A percentile compares a stretch with the other conserved stretches of the same genome.
These are phyloP conservation scores for Hordeum marinum DNA, from an alignment of 176 grass and related monocot species.

Conservation along the genomic window DNA sequence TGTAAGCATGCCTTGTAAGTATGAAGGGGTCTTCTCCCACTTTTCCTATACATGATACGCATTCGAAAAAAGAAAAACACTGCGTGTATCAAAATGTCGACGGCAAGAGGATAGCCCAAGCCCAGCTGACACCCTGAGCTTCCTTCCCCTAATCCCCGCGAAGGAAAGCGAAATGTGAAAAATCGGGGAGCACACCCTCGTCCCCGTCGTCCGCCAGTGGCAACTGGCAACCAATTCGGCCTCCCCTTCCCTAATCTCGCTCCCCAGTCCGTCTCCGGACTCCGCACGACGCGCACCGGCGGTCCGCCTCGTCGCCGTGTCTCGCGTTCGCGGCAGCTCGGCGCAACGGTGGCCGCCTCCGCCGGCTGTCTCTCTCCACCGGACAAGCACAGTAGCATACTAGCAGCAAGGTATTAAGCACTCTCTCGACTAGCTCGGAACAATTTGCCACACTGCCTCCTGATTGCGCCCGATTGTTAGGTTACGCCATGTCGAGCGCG, in stretches of 20 bases:
- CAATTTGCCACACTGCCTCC: background rate
- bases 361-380: conserved; percentile 1
- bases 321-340: background rate
- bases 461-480: conserved; percentile 2
- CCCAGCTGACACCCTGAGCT: background rate
- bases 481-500: conserved; percentile 75
- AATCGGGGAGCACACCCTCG: conserved; percentile 27
- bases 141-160: background rate
- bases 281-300: background rate
- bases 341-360: background rate
- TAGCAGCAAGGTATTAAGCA: background rate
- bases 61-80: no score
- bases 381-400: background rate
- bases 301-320: background rate
- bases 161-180: conserved; percentile 34
- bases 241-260: background rate
- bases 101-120: no score
- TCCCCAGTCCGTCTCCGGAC: background rate
- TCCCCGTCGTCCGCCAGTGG: background rate
- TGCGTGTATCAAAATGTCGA: no score
- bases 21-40: no score
- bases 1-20: no score
- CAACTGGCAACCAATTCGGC: background rate
- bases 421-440: background rate
- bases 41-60: no score